Conservation (phyloP, 169 alveolate genomes). For the Amoebophrya sp. region DNA sequence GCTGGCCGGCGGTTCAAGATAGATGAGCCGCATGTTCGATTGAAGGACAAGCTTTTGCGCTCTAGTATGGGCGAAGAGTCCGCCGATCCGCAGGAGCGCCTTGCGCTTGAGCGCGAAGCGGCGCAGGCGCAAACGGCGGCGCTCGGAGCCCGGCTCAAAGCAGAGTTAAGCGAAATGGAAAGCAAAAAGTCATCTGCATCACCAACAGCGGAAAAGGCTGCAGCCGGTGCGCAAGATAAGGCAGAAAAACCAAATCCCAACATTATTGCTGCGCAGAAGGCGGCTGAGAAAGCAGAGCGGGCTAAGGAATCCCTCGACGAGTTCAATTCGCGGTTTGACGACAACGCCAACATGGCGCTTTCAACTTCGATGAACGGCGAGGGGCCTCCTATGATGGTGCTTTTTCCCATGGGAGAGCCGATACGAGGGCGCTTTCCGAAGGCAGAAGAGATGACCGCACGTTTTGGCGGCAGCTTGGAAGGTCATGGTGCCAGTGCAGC, state of each 20-base stretch:
- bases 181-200: background rate
- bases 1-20: background rate
- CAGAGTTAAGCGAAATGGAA: background rate
- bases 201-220: background rate
- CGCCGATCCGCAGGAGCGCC: too few relatives aligned
- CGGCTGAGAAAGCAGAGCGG: background rate
- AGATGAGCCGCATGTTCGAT: background rate
- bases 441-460: too few relatives aligned
- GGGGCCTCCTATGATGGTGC: background rate
- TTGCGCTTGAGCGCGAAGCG: background rate
- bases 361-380: background rate
- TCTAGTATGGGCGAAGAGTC: too few relatives aligned
- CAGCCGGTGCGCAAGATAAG: background rate
- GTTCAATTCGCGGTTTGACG: too few relatives aligned
- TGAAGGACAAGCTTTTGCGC: too few relatives aligned
- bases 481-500: too few relatives aligned
- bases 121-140: background rate
- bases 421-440: background rate
- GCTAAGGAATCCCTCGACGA: too few relatives aligned
- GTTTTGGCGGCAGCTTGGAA: too few relatives aligned
- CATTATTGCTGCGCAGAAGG: background rate
- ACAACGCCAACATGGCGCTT: background rate
- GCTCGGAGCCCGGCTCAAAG: background rate
- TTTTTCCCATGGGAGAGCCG: background rate
- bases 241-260: background rate